These are phyloP conservation scores for Basidiobolus heterosporus DNA, from an alignment of 371 early-diverging fungal genomes.

Conservation along the genomic window DNA sequence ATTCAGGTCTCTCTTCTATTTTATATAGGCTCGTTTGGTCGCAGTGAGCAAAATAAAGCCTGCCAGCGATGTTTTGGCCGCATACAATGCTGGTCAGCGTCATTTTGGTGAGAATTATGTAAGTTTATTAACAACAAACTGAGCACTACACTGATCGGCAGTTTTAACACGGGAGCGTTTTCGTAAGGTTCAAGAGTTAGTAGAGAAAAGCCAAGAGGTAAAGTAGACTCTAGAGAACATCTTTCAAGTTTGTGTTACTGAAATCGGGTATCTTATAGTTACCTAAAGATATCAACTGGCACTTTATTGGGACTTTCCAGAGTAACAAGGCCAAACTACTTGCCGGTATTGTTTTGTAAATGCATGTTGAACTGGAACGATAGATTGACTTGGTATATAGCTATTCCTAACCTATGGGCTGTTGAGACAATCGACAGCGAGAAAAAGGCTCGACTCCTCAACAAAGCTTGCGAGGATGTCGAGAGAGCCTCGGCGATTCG, in stretches of 20 bases:
- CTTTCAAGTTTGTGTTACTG: conserved; percentile 23
- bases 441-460: conserved; percentile 65
- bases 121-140: conserved; percentile 8
- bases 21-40: conserved; percentile 45
- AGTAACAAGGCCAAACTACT: conserved; percentile 87
- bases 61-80: conserved; percentile 49
- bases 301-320: conserved; percentile 88
- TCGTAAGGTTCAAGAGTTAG: conserved; percentile 70
- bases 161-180: neutral
- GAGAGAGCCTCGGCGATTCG: conserved; percentile 32
- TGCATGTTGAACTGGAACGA: neutral
- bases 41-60: conserved; percentile 90
- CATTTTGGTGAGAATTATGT: conserved; percentile 96
- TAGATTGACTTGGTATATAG: conserved; percentile 11
- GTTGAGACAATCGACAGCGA: conserved; percentile 78
- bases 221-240: neutral
- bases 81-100: conserved; percentile 65
- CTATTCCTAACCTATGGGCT: conserved; percentile 70
- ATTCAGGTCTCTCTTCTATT: no score
- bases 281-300: conserved; percentile 75
- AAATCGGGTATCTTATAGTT: conserved; percentile 29
- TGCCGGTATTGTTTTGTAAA: conserved; percentile 20
- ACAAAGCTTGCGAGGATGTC: conserved; percentile 42
- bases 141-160: no score
- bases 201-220: conserved; percentile 70